These are phyloP conservation scores for sweet orange (Citrus sinensis) DNA, from an alignment of 345 rosid genomes.

Conservation along the genomic window DVS_A1.0 CM039162.1:28836001-28836500, in stretches of 20 bases:
- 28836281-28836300: constrained; percentile 46
- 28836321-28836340: constrained; percentile 47
- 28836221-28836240: constrained; percentile 35
- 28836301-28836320: constrained; percentile 63
- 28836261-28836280: constrained; percentile 59
- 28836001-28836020: constrained; percentile 60
- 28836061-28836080: constrained; percentile 53
- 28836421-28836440: constrained; percentile 44
- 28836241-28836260: constrained; percentile 57
- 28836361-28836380: constrained; percentile 51
- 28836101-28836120: constrained; percentile 63
- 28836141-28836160: constrained; percentile 58
- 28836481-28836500: neutral
- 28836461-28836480: constrained; percentile 34
- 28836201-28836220: constrained; percentile 68
- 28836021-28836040: constrained; percentile 48
- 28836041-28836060: constrained; percentile 43
- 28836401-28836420: constrained; percentile 64
- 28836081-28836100: constrained; percentile 65
- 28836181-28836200: constrained; percentile 47
- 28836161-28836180: constrained; percentile 47
- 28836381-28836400: constrained; percentile 56
- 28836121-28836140: constrained; percentile 53
- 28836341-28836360: constrained; percentile 76
- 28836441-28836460: constrained; percentile 73